A percentile compares a stretch with the other conserved stretches of the same genome.
Conservation (phyloP, 2,329 filamentous ascomycete genomes). For the Fusarium paranaense region DNA sequence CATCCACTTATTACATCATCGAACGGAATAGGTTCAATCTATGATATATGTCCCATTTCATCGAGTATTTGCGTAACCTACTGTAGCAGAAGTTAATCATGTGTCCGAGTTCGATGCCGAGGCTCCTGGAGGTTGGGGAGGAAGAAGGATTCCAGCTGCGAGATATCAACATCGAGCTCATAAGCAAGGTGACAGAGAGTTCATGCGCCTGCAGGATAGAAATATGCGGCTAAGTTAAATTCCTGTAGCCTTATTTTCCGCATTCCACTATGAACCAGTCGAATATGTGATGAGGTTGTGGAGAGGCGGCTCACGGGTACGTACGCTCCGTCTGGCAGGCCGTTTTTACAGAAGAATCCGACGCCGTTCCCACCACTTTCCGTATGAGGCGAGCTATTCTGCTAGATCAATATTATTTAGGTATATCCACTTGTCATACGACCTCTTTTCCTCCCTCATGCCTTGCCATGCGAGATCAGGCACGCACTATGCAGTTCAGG, state of each 20-base stretch:
- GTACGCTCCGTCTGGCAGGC: not conserved
- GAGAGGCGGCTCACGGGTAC: not conserved
- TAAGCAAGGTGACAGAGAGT: not conserved
- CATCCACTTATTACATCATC: not conserved
- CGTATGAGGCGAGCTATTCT: rapidly evolving
- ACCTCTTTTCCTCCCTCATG: not conserved
- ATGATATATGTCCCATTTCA: not conserved
- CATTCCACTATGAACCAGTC: not conserved
- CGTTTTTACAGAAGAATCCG: not conserved
- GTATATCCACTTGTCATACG: not conserved
- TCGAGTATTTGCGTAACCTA: no score
- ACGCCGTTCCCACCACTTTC: not conserved
- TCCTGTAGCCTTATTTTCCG: not conserved
- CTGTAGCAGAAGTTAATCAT: not conserved
- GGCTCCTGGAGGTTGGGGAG: no score
- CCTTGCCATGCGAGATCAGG: not conserved
- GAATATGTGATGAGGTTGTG: not conserved
- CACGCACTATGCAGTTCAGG: not conserved
- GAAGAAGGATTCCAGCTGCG: not conserved
- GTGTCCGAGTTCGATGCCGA: not conserved
- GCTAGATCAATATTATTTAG: not conserved
- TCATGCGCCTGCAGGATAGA: no score
- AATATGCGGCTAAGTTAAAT: no score
- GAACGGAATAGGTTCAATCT: not conserved
- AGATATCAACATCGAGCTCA: not conserved